Percentiles rank a stretch among this genome's conserved stretches.
Conservation (phyloP, 495 filamentous ascomycete species). For the Emericellopsis terricola region DNA sequence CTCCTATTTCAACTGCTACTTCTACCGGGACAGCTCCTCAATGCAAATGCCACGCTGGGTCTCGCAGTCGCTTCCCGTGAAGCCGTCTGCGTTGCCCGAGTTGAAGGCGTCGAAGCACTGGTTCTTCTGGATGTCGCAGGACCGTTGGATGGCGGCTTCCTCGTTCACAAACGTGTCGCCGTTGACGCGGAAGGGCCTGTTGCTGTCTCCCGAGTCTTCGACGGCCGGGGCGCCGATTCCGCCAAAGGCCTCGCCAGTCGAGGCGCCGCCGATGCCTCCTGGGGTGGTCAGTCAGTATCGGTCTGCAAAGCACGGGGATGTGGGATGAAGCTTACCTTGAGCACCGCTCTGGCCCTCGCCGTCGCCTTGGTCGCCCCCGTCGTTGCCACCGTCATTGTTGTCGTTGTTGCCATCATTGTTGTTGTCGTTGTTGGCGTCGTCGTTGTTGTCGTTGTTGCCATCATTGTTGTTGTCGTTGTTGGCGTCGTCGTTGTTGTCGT, state of each 20-base stretch:
- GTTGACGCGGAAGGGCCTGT: slow-evolving; percentile 29
- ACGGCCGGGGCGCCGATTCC: slow-evolving; percentile 17
- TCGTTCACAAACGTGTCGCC: slow-evolving; percentile 29
- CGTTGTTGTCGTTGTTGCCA: slow-evolving; percentile 1
- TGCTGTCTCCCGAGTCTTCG: slow-evolving; percentile 20
- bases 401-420: slow-evolving; percentile 4
- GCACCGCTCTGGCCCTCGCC: neutral
- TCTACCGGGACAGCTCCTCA: slow-evolving; percentile 6
- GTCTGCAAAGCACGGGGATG: neutral
- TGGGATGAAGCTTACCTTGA: neutral
- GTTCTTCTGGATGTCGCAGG: slow-evolving; percentile 31
- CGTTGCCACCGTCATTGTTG: slow-evolving; percentile 3
- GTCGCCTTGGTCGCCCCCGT: slow-evolving; percentile 3
- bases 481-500: slow-evolving; percentile 2
- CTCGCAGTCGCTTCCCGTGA: slow-evolving; percentile 23
- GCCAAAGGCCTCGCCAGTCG: slow-evolving; percentile 8
- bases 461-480: slow-evolving; percentile 2
- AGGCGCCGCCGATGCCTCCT: slow-evolving; percentile 1
- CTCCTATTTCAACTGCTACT: no score
- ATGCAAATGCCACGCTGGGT: slow-evolving; percentile 16
- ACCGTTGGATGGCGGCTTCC: slow-evolving; percentile 21
- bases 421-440: slow-evolving; percentile 3
- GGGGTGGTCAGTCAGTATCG: neutral
- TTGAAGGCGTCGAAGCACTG: slow-evolving; percentile 29
- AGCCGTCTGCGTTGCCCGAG: slow-evolving; percentile 10